These are phyloP conservation scores for Carallia pectinifolia DNA, from an alignment of 345 rosid genomes.

Conservation along the genomic window DNA sequence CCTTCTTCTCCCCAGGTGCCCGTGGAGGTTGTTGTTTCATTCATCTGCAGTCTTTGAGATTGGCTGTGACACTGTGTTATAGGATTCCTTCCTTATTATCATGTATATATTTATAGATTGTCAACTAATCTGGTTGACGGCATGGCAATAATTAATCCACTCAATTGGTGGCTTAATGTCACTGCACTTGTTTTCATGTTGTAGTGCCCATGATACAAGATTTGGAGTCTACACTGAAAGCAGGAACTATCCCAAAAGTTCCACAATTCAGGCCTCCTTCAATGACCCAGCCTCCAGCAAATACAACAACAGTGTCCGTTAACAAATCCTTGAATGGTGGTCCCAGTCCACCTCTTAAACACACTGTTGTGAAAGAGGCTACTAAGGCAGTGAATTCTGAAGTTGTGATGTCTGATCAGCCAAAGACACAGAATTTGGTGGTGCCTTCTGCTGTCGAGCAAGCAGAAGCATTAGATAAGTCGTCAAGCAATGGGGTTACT, in stretches of 20 bases:
- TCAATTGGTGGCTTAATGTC: too few species aligned
- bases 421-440: conserved; percentile 8
- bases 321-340: conserved; percentile 27
- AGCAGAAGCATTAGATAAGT: conserved; percentile 27
- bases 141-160: too few species aligned
- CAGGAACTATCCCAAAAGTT: conserved; percentile 85
- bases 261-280: conserved; percentile 76
- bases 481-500: conserved; percentile 12
- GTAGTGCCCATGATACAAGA: conserved; percentile 98
- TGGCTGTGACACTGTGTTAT: too few species aligned
- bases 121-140: too few species aligned
- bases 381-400: conserved; percentile 13
- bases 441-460: conserved; percentile 41
- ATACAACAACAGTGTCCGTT: conserved; percentile 14
- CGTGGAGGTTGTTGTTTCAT: too few species aligned
- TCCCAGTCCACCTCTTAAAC: conserved; percentile 5
- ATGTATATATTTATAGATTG: too few species aligned
- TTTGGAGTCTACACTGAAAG: conserved; percentile 69
- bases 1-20: too few species aligned
- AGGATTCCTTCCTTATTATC: too few species aligned
- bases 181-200: conserved; percentile 1
- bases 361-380: conserved; percentile 3
- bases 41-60: too few species aligned
- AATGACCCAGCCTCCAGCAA: conserved; percentile 24
- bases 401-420: conserved; percentile 22